phyloP scores from a whole-genome alignment of 148 eudicot genomes.

The Camellia granthamiana region DNA sequence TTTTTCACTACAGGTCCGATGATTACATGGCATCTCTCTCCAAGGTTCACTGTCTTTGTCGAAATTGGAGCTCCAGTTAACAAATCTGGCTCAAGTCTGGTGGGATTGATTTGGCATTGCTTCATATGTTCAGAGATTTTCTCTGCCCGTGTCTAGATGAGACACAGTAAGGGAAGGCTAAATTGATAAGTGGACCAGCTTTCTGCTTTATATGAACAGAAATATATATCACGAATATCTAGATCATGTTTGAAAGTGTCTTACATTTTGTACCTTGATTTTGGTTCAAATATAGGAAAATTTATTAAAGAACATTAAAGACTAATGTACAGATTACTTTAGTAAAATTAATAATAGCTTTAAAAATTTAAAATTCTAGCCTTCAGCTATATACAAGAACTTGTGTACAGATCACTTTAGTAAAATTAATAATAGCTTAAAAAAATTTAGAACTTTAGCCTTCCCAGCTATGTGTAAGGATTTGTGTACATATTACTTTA shows the following conservation, averaged over 20 bases:
- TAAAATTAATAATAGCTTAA: too few relatives aligned
- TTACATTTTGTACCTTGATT: too few relatives aligned
- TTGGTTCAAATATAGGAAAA: neutral
- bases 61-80: constrained; percentile 62
- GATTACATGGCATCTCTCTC: constrained; percentile 93
- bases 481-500: too few relatives aligned
- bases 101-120: neutral
- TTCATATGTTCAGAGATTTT: neutral
- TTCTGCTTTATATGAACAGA: neutral
- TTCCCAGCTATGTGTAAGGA: too few relatives aligned
- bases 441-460: too few relatives aligned
- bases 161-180: neutral
- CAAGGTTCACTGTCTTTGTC: constrained; percentile 70
- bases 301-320: neutral
- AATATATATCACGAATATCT: neutral
- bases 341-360: too few relatives aligned
- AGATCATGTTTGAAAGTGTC: neutral
- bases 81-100: neutral
- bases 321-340: neutral
- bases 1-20: constrained; percentile 56
- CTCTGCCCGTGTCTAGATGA: neutral
- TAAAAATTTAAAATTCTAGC: too few relatives aligned
- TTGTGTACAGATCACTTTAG: too few relatives aligned
- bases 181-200: neutral
- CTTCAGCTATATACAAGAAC: too few relatives aligned